phyloP scores from a whole-genome alignment of 768 basidiomycete species.

The Leccinum uliginosum region DNA sequence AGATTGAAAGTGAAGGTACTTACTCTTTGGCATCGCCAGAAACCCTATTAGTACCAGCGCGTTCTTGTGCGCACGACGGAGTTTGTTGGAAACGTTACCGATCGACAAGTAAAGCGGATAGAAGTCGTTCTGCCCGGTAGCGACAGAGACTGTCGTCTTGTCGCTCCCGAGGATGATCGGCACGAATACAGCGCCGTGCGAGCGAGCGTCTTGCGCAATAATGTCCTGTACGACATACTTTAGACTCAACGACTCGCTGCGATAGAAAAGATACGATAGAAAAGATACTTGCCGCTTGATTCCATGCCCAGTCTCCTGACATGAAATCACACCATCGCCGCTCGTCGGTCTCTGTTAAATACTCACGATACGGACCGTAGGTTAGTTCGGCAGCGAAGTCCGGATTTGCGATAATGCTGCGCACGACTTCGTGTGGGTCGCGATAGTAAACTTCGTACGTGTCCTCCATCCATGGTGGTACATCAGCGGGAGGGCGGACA shows the following conservation, averaged over 20 bases:
- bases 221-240: neutral
- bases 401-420: no score
- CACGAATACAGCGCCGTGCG: neutral
- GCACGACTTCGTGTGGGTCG: no score
- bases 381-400: no score
- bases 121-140: neutral
- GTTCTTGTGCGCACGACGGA: neutral
- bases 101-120: neutral
- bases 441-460: neutral
- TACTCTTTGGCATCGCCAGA: neutral
- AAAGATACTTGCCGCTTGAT: neutral
- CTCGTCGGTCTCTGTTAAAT: neutral
- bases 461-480: neutral
- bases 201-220: neutral
- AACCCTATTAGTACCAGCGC: neutral
- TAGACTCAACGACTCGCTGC: no score
- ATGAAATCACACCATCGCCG: neutral
- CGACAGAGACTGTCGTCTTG: neutral
- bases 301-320: neutral
- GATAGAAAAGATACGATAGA: no score
- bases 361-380: neutral
- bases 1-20: no score
- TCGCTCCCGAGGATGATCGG: neutral
- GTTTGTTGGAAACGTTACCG: neutral
- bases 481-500: no score